Percentiles rank a stretch among this genome's conserved stretches.
Conservation (phyloP, 2,329 filamentous ascomycete genomes). For the Proliferodiscus dingleyae region DNA sequence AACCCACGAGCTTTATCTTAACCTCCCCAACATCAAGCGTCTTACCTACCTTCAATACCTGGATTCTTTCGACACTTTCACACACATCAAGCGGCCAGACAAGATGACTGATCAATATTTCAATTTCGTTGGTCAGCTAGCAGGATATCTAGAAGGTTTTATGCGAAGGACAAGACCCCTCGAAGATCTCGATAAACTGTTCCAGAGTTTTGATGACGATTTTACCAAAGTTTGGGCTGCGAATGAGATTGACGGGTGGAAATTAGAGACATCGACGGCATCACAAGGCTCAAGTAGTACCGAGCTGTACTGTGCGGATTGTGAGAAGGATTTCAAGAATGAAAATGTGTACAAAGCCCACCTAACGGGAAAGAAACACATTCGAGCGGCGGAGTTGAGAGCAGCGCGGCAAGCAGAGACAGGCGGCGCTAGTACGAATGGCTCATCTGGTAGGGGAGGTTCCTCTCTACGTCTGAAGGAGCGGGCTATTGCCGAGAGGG, state of each 20-base stretch:
- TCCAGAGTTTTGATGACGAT: slow-evolving; percentile 72
- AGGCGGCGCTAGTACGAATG: slow-evolving; percentile 23
- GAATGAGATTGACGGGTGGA: slow-evolving; percentile 77
- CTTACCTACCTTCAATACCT: slow-evolving; percentile 90
- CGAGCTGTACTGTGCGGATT: slow-evolving; percentile 84
- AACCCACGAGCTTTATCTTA: slow-evolving; percentile 83
- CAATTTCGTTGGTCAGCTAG: slow-evolving; percentile 75
- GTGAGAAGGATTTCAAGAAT: slow-evolving; percentile 92
- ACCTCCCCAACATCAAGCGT: slow-evolving; percentile 80
- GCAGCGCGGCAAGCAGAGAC: slow-evolving; percentile 42
- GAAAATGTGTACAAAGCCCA: slow-evolving; percentile 91
- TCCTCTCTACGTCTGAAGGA: slow-evolving; percentile 65
- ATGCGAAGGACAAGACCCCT: slow-evolving; percentile 79
- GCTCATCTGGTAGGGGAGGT: slow-evolving; percentile 26
- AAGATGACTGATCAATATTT: slow-evolving; percentile 94
- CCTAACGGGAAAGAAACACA: slow-evolving; percentile 85
- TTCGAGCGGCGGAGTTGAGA: slow-evolving; percentile 70
- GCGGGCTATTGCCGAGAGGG: slow-evolving; percentile 81
- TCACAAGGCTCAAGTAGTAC: slow-evolving; percentile 40
- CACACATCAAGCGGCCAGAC: slow-evolving; percentile 69
- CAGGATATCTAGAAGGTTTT: slow-evolving; percentile 81
- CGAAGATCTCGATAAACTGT: slow-evolving; percentile 76
- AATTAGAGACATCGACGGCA: slow-evolving; percentile 41
- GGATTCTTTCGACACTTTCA: slow-evolving; percentile 83
- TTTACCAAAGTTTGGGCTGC: slow-evolving; percentile 81